phyloP scores from a whole-genome alignment of 1,139 yeast genomes.

The Saccharomycopsis hybrid region DNA sequence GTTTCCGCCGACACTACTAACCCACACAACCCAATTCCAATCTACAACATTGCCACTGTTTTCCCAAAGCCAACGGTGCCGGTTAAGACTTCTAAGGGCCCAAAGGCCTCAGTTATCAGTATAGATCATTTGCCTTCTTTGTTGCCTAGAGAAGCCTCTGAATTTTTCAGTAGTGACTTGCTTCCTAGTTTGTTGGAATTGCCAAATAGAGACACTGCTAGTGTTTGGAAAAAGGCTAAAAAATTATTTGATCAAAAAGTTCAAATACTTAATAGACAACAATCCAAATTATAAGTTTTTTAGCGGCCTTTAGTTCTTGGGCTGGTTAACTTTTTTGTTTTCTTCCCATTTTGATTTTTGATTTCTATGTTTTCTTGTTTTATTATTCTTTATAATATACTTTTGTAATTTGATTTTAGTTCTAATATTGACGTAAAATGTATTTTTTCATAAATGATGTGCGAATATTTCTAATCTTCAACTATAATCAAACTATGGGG shows the following conservation, averaged over 20 bases:
- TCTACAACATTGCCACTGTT: conserved; percentile 81
- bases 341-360: background rate
- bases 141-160: conserved; percentile 95
- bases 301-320: background rate
- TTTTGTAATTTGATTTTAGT: too few relatives aligned
- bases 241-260: conserved; percentile 78
- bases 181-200: conserved; percentile 82
- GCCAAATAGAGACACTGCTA: conserved; percentile 72
- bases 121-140: conserved; percentile 95
- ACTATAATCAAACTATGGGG: too few relatives aligned
- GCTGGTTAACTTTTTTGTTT: background rate
- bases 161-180: conserved; percentile 77
- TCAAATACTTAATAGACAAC: conserved; percentile 44
- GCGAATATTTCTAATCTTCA: too few relatives aligned
- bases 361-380: background rate
- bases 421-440: too few relatives aligned
- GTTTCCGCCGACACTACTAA: conserved; percentile 98
- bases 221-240: conserved; percentile 90
- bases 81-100: conserved; percentile 72
- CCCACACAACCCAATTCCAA: conserved; percentile 96
- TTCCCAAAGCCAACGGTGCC: conserved; percentile 85
- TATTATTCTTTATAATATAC: background rate
- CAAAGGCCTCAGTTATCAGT: conserved; percentile 86
- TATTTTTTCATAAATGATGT: too few relatives aligned
- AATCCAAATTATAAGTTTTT: conserved; percentile 13